Conservation (phyloP, 2,329 filamentous ascomycete species). For the Hymenoscyphus scutula region DNA sequence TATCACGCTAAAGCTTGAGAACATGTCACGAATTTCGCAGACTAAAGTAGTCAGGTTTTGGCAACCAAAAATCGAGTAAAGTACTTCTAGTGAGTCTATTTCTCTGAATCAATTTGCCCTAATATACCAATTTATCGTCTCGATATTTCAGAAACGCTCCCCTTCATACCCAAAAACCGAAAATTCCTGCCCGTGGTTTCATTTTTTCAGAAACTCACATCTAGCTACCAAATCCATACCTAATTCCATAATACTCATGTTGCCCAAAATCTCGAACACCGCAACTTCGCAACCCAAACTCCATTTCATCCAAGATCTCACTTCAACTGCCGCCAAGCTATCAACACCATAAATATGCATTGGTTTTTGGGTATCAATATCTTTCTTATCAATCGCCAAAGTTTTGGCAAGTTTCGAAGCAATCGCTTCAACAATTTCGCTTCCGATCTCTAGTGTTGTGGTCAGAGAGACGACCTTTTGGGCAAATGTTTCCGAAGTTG, state of each 20-base stretch:
- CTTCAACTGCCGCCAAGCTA: slow-evolving; percentile 21
- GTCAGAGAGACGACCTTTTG: background rate
- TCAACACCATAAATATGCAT: slow-evolving; percentile 43
- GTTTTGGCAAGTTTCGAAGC: slow-evolving; percentile 42
- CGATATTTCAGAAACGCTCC: too few species aligned
- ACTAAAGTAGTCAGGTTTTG: too few species aligned
- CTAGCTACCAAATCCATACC: background rate
- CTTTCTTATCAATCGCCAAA: slow-evolving; percentile 45
- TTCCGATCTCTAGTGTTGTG: background rate
- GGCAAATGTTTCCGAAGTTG: background rate
- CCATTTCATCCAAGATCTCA: slow-evolving; percentile 47
- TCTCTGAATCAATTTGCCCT: too few species aligned
- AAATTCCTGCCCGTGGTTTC: background rate
- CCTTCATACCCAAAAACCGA: background rate
- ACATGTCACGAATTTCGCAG: too few species aligned
- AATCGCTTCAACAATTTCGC: slow-evolving; percentile 21
- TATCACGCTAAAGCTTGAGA: too few species aligned
- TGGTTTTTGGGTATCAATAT: slow-evolving; percentile 38
- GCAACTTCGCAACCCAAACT: slow-evolving; percentile 45
- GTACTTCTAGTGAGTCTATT: too few species aligned
- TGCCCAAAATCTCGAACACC: slow-evolving; percentile 44
- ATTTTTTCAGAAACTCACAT: background rate
- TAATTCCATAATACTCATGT: slow-evolving; percentile 5
- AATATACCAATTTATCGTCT: too few species aligned
- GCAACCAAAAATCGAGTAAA: too few species aligned